Evolutionary conservation across 202 grass and related monocot species (phyloP), one percentile per base, ranked within the genome.

Genomic region (Miscanthus sacchariflorus): DNA sequence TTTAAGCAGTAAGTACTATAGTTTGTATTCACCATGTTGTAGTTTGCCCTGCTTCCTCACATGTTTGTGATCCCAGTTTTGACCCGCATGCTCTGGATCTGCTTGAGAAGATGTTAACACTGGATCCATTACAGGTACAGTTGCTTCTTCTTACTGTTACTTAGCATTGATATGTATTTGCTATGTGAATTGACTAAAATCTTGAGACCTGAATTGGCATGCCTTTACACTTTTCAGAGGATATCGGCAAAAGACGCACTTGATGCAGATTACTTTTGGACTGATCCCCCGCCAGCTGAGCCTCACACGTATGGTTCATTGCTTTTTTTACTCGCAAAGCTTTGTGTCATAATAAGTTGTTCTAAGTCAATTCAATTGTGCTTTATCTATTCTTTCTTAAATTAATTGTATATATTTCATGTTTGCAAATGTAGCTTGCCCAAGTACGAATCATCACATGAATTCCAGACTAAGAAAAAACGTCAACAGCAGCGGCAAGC

Each of bases 251-350:
- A 93, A 85, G 90, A 98, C 59, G 93, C 93, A n/a, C 91, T 95
- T 50, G 95, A 98, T 88, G 92, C 95, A 65, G 93, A 98, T 27
- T 98, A 95, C 87, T 98, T 98, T 59, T 98, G 92, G 91, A 93
- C 89, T 23, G 94, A 98, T 77, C 96, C 91, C 10, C 52, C 85
- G 38, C 96, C 96, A 48, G 95, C 90, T 70, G 89, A 96, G 25
- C 94, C 96, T 6, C 90, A 93, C 83, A 96, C 93, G 93, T 83
- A n/a, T 77, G 21, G 56, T 27, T 74, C 17, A 12, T 76, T 18
- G 15, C 21, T 46, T 79, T 59, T 30, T 70, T 48, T 89, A 43
- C 33, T 76, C 9, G 17, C 21, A 19, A 35, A 35, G 12, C 49
- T 35, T 68, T 68, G 7, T 56, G 8, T 12, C 38, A 40, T 72